Evolutionary conservation across 2,329 filamentous ascomycete species (phyloP).

Genomic region (Penicillium sp.): DNA sequence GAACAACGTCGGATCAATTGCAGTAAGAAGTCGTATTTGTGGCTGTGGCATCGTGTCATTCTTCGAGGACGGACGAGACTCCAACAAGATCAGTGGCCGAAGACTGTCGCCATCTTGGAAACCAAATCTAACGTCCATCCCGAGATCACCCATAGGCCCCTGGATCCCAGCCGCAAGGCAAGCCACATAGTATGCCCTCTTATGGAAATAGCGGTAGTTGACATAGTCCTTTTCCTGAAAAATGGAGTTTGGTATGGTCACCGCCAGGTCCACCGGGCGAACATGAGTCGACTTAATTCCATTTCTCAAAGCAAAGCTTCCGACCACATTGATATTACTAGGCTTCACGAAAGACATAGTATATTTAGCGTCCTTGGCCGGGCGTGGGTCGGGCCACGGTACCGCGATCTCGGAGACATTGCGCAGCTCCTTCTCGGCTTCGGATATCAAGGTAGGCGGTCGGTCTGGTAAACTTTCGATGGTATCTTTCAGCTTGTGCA

Average conservation of each 20-base stretch:
- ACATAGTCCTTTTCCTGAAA: slow-evolving; percentile 95
- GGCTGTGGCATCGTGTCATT: slow-evolving; percentile 48
- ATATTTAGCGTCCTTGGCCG: slow-evolving; percentile 72
- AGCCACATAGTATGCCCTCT: slow-evolving; percentile 85
- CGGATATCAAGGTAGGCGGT: slow-evolving; percentile 53
- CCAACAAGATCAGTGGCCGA: slow-evolving; percentile 63
- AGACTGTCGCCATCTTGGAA: slow-evolving; percentile 70
- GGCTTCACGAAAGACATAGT: slow-evolving; percentile 77
- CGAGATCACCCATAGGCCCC: slow-evolving; percentile 49
- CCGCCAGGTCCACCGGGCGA: slow-evolving; percentile 73
- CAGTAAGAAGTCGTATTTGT: slow-evolving; percentile 73
- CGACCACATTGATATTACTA: slow-evolving; percentile 76
- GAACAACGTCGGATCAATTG: slow-evolving; percentile 67
- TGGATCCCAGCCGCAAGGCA: slow-evolving; percentile 71
- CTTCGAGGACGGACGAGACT: slow-evolving; percentile 31
- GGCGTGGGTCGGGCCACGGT: slow-evolving; percentile 80
- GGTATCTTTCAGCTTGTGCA: slow-evolving; percentile 55
- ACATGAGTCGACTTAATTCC: slow-evolving; percentile 59
- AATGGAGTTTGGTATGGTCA: slow-evolving; percentile 74
- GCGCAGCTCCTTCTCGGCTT: slow-evolving; percentile 66
- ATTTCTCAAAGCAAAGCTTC: slow-evolving; percentile 77
- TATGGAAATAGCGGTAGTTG: slow-evolving; percentile 91
- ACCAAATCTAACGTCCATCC: slow-evolving; percentile 61
- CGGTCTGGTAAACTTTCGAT: slow-evolving; percentile 57
- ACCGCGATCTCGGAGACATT: slow-evolving; percentile 67